Base-by-base conservation (phyloP, 805 yeast species). In the Cyberlindnera euphorbiiphila region DNA sequence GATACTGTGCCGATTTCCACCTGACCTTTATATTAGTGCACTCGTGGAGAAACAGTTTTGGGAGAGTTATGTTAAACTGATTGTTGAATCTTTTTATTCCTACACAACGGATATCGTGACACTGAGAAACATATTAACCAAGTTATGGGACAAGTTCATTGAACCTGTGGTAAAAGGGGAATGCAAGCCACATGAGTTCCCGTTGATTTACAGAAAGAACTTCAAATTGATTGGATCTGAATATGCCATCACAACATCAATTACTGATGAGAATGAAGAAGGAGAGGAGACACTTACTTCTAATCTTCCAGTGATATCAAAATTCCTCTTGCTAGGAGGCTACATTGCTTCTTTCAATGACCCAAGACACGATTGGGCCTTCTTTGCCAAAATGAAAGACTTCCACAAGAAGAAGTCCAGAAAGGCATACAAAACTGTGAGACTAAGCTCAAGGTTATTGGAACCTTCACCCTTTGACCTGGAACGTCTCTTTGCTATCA, bases 261-360 rank as follows among this genome's bases (percentile, higher is more conserved):
- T 64, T 7, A 40, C 39, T 2, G 43, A 41, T 5, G 46, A 49
- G 5, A 19, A n/a, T 2, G 39, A 45, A 6, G 42, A 41, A 3
- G 43, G 36, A 15, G 36, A 37, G 9, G 34, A 8, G 34, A 43
- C 37, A 2, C 4, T 29, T n/a, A 38, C 42, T 1, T 59, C 68
- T 35, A 81, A 78, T 46, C 61, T 85, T 28, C 77, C 89, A 0
- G 55, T 53, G 8, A 70, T 74, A 34, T 72, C 91, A 3, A 83
- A 85, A 53, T 85, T 73, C 53, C 60, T 89, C n/a, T 60, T 88
- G 12, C 71, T 87, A 22, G 86, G 96, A 1, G 80, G 95, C 1
- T 89, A 83, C 56, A 62, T 88, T 32, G 94, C 95, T 1, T 86
- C 96, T 0, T 84, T 74, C 53, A 75, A 78, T 39, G 84, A 81